Base-by-base conservation (phyloP, 2,329 filamentous ascomycete genomes). In the Tolypocladium amazonense region DNA sequence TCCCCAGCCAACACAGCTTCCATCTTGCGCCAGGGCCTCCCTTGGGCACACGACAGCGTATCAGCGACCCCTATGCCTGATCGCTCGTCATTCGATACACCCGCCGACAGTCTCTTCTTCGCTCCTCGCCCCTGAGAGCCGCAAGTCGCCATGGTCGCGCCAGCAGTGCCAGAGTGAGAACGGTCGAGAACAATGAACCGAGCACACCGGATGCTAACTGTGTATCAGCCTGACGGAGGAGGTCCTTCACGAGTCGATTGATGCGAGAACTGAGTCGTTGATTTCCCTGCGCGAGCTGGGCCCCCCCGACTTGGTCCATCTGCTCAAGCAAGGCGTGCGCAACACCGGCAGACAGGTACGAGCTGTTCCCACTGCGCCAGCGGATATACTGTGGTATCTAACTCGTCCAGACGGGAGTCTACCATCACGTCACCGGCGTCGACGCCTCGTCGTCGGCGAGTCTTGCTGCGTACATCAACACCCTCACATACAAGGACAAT, bases 391-490 rank as follows among this genome's bases (percentile, higher is more conserved):
- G 62, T 52, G 60, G 37, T 23, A 61, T 58, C 65, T 70, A 60
- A 71, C 58, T 20, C 45, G 38, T 57, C 4, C 56, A 97, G 89
- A 87, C 87, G 62, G 94, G 94, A 61, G 88, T 97, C 59, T 99
- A 99, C 73, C 94, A 99, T 74, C 94, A 99, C 86, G 92, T 97
- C 67, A 96, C 92, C 45, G 94, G 94, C 62, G 88, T 97, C 70
- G 94, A 99, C 76, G 94, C 94, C 56, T 99, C 94, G 2, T 97
- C 94, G 8, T 97, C 94, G 12, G 94, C 94, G 61, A 97, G 93
- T 76, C 79, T 99, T 61, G 94, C 94, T 47, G 94, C 94, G 67
- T 99, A 99, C 76, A 96, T 99, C 77, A 99, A 97, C 75, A 97
- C 93, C 45, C 81, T 99, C 62, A 97, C 92, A 54, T 95, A 97